Evolutionary conservation across 2,329 filamentous ascomycete genomes (phyloP), one percentile per base, ranked within the genome.

Genomic region (Trichoderma arundinaceum): DNA sequence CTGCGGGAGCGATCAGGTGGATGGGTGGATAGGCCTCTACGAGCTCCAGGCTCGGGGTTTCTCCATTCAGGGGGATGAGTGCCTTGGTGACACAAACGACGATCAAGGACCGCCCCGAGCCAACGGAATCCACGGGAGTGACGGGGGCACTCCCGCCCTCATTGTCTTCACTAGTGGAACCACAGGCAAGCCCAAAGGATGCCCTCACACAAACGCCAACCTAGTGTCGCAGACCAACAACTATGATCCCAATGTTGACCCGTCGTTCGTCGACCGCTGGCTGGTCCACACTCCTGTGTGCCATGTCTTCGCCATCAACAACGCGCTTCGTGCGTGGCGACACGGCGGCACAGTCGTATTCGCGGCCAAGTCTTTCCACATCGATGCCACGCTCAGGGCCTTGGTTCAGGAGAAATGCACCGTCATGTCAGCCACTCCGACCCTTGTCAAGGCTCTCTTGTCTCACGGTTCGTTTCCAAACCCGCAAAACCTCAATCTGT

Each of bases 161-260:
- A 77, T 83, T 54, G 73, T 83, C 38, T 83, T 83, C 71, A 83
- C 81, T 19, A 83, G 81, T 68, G 82, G 82, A 19, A 84, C 81
- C n/a, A 83, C 81, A 0, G 80, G 79, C 6, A 71, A 77, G 0
- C 80, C 82, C 5, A 84, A 84, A 69, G 80, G 77, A 54, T 82
- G 80, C 65, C 74, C 75, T 13, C 77, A 82, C 66, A 80, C 78
- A 6, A 75, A 77, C 68, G 68, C 72, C 35, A 82, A 80, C 64
- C 64, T 80, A n/a, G 72, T 78, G 7, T 77, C 78, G 1, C 74
- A 77, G 64, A 74, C 73, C 13, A 72, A 74, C 66, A 73, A 77
- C 57, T 77, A 78, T 63, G 77, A 79, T 46, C 72, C 77, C 43
- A 75, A 77, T 41, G 68, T 71, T 43, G 74, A 75, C 60, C 54